Evolutionary conservation across 495 filamentous ascomycete genomes (phyloP), one percentile per base, ranked within the genome.

Genomic region (Haplographium delicatum): DNA sequence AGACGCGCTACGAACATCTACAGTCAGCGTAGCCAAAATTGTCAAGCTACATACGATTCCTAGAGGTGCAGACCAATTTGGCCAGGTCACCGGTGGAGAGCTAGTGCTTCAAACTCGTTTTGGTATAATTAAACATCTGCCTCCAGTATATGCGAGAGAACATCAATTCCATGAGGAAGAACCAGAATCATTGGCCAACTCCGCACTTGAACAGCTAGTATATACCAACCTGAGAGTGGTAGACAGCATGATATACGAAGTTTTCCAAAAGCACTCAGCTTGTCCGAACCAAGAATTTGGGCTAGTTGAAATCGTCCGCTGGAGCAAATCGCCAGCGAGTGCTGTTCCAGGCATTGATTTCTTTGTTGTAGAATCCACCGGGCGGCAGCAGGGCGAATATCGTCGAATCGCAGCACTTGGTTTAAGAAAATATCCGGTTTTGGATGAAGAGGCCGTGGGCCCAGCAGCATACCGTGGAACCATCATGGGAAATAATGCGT

Each of bases 231-330:
- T 30, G 46, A 31, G 25, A 13, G 8, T 11, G 19, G 43, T 35
- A 20, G 34, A 54, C 47, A 20, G 33, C 15, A 48, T 22, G 38
- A 25, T 43, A 7, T 54, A 43, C 20, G 60, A 62, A 28, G 52
- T 47, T 16, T 20, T 26, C 25, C 57, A 57, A 18, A 50, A 60
- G 18, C 57, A 62, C 23, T 38, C 38, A 38, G 20, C 27, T 11
- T 58, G 51, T 44, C 13, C 10, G 7, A 49, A 48, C 15, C 60
- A 63, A 41, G 18, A 44, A 37, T 63, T 53, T 50, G 58, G 53
- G 4, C 34, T 54, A 2, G 19, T 63, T 26, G 51, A 61, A 44
- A 15, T 61, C n/a, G 34, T 58, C 24, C 44, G 24, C 11, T 57
- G 51, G 51, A 31, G 48, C 19, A 35, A 26, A 6, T 34, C 44